These are phyloP conservation scores for Liquidambar formosana DNA, from an alignment of 164 flowering plant species.

Conservation along the genomic window DNA sequence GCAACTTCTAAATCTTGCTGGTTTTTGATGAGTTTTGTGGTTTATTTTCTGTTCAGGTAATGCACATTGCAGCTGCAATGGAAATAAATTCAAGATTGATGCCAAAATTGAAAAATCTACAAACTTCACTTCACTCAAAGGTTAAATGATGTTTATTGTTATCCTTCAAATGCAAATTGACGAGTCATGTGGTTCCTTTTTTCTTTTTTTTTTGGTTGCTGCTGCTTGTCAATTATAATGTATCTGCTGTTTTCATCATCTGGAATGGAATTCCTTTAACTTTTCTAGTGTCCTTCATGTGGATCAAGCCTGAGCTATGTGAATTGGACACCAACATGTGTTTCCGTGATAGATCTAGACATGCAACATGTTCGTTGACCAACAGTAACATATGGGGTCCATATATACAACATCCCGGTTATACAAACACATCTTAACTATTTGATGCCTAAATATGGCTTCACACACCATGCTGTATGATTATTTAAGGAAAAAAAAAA, in stretches of 20 bases:
- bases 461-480: too few species aligned
- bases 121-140: slow-evolving; percentile 71
- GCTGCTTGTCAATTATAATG: neutral
- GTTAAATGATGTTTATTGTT: slow-evolving; percentile 26
- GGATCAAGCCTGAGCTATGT: neutral
- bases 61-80: slow-evolving; percentile 96
- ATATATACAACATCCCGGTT: neutral
- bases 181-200: neutral
- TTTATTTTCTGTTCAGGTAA: slow-evolving; percentile 60
- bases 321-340: neutral
- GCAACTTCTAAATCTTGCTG: slow-evolving; percentile 8
- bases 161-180: neutral
- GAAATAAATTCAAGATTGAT: slow-evolving; percentile 80
- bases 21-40: slow-evolving; percentile 5
- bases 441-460: neutral
- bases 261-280: neutral
- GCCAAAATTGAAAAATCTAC: slow-evolving; percentile 79
- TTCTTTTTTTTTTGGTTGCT: too few species aligned
- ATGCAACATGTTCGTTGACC: neutral
- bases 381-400: neutral
- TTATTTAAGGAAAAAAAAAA: too few species aligned
- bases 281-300: neutral
- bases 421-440: neutral
- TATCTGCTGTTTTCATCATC: neutral
- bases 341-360: neutral